Evolutionary conservation across 768 basidiomycete genomes (phyloP), one percentile per base, ranked within the genome.

Genomic region (Coprinopsis cinerea): DNA sequence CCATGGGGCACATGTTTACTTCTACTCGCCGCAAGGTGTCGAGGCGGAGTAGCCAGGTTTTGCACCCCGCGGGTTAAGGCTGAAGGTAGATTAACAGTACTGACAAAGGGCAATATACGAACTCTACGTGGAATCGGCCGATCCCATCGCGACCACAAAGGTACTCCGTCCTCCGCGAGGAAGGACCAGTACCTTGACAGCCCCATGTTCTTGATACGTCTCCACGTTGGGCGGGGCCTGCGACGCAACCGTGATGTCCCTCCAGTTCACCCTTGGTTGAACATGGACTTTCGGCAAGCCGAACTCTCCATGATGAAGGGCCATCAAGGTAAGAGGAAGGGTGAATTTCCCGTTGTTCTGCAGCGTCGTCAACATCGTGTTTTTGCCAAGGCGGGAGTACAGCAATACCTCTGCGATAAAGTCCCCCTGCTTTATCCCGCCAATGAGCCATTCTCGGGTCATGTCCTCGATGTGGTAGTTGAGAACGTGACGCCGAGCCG

Each of bases 391-490:
- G 28, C n/a, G 18, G 37, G 18, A 20, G 26, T 32, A 14, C 26
- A 25, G 1, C 60, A 81, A 46, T 59, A 89, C 94, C 67, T 70
- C 74, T 2, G 86, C 88, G 15, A 75, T 47, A 58, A 90, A 94
- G 56, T 88, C 86, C 0, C 92, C 93, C 46, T 86, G 81, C 67
- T 93, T 95, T 35, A 77, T 76, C 7, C 94, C 94, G 53, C 90
- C 88, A 7, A 97, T 80, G 2, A 96, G 72, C 94, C 94, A 97
- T 55, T 90, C 87, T 43, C 81, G 82, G 15, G 82, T 76, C 64
- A 82, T 75, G 55, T 92, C 89, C 50, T 88, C 82, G 14, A 96
- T 73, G 55, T 93, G 89, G 60, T 86, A 97, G 30, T 83, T 77
- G 66, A 94, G 74, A 34, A 66, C 59, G 60, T 83, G 85, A 47